A percentile compares a stretch with the other conserved stretches of the same genome.
Conservation (phyloP, 2,329 filamentous ascomycete species). For the Chrysoporthe cubensis region DNA sequence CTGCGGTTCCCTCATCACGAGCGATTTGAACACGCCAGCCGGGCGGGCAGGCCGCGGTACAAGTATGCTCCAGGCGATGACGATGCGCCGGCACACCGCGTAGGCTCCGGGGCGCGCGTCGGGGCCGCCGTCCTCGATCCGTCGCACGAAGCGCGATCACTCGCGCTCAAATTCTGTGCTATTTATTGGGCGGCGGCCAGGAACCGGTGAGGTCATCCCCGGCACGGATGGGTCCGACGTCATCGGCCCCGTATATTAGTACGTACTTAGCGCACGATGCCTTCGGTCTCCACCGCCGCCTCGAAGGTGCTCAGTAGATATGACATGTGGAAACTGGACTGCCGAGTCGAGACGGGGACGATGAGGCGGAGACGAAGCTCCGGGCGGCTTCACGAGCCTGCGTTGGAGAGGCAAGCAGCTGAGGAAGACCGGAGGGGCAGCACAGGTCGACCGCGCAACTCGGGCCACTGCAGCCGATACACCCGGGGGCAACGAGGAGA, state of each 20-base stretch:
- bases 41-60: too few relatives aligned
- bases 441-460: too few relatives aligned
- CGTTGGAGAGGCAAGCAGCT: too few relatives aligned
- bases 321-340: neutral
- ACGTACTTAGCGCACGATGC: neutral
- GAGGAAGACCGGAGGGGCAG: too few relatives aligned
- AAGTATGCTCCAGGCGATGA: neutral
- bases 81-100: neutral
- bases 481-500: neutral
- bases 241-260: neutral
- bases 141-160: conserved; percentile 1
- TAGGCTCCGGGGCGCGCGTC: too few relatives aligned
- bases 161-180: conserved; percentile 6
- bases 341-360: too few relatives aligned
- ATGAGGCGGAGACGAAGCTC: neutral
- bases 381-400: too few relatives aligned
- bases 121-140: neutral
- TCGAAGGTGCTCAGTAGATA: neutral
- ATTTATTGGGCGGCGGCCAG: neutral
- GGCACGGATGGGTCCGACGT: neutral
- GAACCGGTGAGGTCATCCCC: neutral
- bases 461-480: too few relatives aligned
- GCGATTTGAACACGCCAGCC: too few relatives aligned
- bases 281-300: neutral
- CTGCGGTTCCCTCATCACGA: too few relatives aligned